Evolutionary conservation across 345 rosid genomes (phyloP).

Genomic region (Geranium rotundifolium): DNA sequence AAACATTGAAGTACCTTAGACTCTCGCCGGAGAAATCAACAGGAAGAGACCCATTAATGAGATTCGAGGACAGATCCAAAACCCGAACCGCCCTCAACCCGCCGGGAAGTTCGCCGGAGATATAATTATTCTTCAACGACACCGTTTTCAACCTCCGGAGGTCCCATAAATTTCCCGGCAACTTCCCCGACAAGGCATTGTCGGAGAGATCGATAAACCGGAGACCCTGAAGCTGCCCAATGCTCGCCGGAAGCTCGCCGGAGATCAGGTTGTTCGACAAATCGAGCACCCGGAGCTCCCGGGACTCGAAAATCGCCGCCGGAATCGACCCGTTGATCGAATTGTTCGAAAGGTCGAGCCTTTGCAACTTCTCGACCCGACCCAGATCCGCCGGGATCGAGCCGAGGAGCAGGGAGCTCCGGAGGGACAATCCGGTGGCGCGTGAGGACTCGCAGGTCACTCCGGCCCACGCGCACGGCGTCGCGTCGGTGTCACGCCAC

Average conservation of each 20-base stretch:
- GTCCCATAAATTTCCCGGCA: constrained; percentile 34
- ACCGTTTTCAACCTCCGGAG: constrained; percentile 35
- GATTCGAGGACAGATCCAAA: constrained; percentile 76
- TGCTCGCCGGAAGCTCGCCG: constrained; percentile 39
- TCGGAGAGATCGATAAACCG: constrained; percentile 49
- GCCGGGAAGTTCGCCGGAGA: constrained; percentile 48
- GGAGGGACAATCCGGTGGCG: constrained; percentile 53
- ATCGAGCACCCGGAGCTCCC: constrained; percentile 58
- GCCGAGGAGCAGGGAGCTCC: constrained; percentile 58
- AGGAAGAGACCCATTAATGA: constrained; percentile 64
- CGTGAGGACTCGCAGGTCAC: constrained; percentile 42
- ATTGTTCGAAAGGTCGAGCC: constrained; percentile 70
- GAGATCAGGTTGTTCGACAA: constrained; percentile 58
- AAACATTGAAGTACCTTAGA: constrained; percentile 48
- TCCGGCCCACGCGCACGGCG: constrained; percentile 82
- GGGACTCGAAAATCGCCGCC: constrained; percentile 35
- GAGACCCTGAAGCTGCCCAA: constrained; percentile 40
- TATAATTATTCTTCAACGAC: constrained; percentile 47
- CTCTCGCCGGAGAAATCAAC: constrained; percentile 48
- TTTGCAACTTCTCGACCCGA: constrained; percentile 35
- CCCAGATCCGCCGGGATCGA: constrained; percentile 67
- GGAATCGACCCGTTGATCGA: constrained; percentile 72
- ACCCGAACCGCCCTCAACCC: constrained; percentile 35
- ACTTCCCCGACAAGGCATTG: constrained; percentile 55
- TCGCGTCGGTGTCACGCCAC: constrained; percentile 52